These are phyloP conservation scores for Ogataea hybrid DNA, from an alignment of 1,139 yeast genomes.

Conservation along the genomic window DNA sequence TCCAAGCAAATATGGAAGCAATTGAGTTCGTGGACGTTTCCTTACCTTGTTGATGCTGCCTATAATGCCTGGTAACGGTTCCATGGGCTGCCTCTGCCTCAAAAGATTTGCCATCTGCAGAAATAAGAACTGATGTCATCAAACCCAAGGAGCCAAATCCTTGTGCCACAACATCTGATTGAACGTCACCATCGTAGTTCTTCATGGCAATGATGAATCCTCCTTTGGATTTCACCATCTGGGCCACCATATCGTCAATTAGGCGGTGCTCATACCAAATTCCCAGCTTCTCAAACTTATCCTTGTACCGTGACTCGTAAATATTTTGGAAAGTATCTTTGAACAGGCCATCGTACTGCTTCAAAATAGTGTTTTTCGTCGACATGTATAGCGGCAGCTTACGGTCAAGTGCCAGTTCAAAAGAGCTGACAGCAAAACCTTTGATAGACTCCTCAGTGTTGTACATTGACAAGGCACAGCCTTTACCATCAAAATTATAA, in stretches of 20 bases:
- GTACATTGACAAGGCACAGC: constrained; percentile 81
- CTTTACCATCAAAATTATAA: constrained; percentile 59
- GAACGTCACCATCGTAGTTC: constrained; percentile 86
- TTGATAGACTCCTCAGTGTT: constrained; percentile 77
- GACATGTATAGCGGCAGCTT: constrained; percentile 67
- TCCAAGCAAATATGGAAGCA: constrained; percentile 84
- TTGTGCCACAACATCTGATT: constrained; percentile 82
- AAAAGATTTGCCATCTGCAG: constrained; percentile 84
- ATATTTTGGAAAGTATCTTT: constrained; percentile 74
- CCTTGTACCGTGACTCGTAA: constrained; percentile 56
- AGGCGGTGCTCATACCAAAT: constrained; percentile 80
- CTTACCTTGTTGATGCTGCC: constrained; percentile 81
- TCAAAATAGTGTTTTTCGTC: constrained; percentile 77
- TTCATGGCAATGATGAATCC: constrained; percentile 82
- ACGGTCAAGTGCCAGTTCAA: constrained; percentile 68
- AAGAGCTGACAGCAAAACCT: constrained; percentile 78
- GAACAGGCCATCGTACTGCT: constrained; percentile 79
- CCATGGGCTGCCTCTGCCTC: constrained; percentile 89
- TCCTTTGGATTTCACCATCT: constrained; percentile 82
- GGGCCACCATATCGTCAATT: constrained; percentile 88
- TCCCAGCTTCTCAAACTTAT: constrained; percentile 59
- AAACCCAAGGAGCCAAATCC: constrained; percentile 83
- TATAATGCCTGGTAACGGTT: constrained; percentile 82
- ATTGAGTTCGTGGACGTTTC: constrained; percentile 84
- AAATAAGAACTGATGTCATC: constrained; percentile 79